Evolutionary conservation across 805 yeast species (phyloP), one percentile per base, ranked within the genome.

Genomic region (Cyberlindnera euphorbiae): DNA sequence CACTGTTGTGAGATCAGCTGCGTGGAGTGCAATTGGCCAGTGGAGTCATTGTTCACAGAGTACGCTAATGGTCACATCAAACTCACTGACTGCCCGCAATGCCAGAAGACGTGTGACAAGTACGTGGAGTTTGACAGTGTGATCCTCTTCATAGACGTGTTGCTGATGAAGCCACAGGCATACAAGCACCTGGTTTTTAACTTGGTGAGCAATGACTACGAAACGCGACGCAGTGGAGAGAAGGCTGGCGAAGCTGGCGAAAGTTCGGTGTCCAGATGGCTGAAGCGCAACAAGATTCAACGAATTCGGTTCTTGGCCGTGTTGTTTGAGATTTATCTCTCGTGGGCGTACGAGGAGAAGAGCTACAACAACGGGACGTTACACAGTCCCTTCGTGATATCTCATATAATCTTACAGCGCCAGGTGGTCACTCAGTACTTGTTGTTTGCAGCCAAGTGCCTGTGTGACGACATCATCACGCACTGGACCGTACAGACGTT

Each of bases 91-190:
- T 93, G 97, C 53, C 62, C 74, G 3, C 56, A 62, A 19, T 93
- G 99, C 57, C 69, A 74, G 21, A 66, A 71, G 33, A 77, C 83
- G 16, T 95, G 88, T 3, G 99, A 93, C 59, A 82, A 83, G 55
- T 93, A 93, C 61, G 80, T 90, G 21, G 99, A 93, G 57, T 81
- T 77, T 45, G 99, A 93, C 57, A 73, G 77, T 38, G 94, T 90
- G 7, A 64, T 93, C 2, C 64, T 90, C 15, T 83, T 86, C 55
- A 79, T 93, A 16, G 97, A 93, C 52, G 68, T 90, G 30, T 62
- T 93, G 36, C 69, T 93, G 10, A 62, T 93, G 48, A 86, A 89
- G 51, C 88, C 93, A 3, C 94, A 82, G 48, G 97, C 90, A 0
- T 84, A 81, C 47, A 71, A 93, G 30, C 99, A 93, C 58, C 62